phyloP scores from a whole-genome alignment of 139 green algal species.

The Chlamydomonas sp. region DNA sequence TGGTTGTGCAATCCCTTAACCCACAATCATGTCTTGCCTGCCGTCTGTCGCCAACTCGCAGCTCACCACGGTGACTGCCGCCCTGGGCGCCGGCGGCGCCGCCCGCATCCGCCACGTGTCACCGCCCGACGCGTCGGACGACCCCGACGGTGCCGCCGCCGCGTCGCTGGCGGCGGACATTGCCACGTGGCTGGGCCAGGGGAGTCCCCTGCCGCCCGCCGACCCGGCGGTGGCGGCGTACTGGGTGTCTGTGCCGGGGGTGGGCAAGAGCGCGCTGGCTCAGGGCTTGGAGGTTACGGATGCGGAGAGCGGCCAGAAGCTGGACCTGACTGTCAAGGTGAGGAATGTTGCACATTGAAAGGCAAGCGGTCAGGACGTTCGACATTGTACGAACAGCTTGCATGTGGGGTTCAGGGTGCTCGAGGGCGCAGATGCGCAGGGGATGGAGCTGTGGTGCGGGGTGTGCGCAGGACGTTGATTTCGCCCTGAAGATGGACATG shows the following conservation, averaged over 20 bases:
- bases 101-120: background rate
- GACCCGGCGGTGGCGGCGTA: constrained; percentile 54
- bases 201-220: constrained; percentile 32
- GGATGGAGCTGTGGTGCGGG: no score
- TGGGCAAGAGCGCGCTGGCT: constrained; percentile 34
- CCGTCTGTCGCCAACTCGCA: background rate
- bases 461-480: no score
- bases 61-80: background rate
- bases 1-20: no score
- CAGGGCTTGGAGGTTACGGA: background rate
- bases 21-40: no score
- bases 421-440: no score
- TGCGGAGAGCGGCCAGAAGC: background rate
- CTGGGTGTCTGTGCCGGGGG: constrained; percentile 62
- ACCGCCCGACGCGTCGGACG: background rate
- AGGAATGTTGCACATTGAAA: background rate
- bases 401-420: no score
- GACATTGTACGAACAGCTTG: no score
- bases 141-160: constrained; percentile 26
- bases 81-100: constrained; percentile 18
- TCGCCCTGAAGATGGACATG: background rate
- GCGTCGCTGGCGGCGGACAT: constrained; percentile 16
- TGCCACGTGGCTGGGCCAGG: constrained; percentile 43
- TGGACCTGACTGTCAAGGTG: constrained; percentile 24
- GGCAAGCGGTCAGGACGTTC: no score